Conservation (phyloP, 78 protist genomes). For the Mantamonas sphyraenae region DNA sequence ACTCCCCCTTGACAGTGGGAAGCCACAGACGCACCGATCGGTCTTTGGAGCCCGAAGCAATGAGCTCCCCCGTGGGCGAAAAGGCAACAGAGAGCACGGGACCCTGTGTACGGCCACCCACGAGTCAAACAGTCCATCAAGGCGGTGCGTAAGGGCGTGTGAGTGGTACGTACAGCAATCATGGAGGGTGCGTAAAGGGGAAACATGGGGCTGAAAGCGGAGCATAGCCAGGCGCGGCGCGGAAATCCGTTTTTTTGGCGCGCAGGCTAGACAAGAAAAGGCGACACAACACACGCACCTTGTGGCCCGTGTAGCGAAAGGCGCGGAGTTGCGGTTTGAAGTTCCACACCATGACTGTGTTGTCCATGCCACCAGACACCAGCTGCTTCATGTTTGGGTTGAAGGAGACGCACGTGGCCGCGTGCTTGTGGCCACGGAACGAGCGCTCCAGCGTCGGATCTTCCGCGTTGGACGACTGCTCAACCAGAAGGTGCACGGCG, state of each 20-base stretch:
- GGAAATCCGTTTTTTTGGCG: no score
- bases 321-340: constrained; percentile 75
- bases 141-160: not conserved
- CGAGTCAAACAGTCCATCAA: not conserved
- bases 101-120: constrained; percentile 4
- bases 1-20: constrained; percentile 37
- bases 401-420: constrained; percentile 45
- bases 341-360: constrained; percentile 84
- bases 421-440: constrained; percentile 75
- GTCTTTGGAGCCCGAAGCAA: constrained; percentile 63
- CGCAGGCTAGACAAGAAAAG: no score
- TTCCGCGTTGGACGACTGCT: no score
- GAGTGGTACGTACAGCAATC: not conserved
- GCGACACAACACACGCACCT: constrained; percentile 10
- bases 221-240: no score
- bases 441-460: constrained; percentile 72
- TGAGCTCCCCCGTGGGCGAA: constrained; percentile 46
- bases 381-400: constrained; percentile 67
- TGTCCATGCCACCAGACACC: constrained; percentile 58
- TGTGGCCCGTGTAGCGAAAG: constrained; percentile 68
- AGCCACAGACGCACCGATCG: constrained; percentile 66
- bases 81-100: constrained; percentile 45
- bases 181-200: not conserved
- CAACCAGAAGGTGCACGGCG: no score
- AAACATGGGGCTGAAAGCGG: not conserved